These are phyloP conservation scores for Articulospora tetracladia DNA, from an alignment of 495 filamentous ascomycete species.

Conservation along the genomic window DNA sequence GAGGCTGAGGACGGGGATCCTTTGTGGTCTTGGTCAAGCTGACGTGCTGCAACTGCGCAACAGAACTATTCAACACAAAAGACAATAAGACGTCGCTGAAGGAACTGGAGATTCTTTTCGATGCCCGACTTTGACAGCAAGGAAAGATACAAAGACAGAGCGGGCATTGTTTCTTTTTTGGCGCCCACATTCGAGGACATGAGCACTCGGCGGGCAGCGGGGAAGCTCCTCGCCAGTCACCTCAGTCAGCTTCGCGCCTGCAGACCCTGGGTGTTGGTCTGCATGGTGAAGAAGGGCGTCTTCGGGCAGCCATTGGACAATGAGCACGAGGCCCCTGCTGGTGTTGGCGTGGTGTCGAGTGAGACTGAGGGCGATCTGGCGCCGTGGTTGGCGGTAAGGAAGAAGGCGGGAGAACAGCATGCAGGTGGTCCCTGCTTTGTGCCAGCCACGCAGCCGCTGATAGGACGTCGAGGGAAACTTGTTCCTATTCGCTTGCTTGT, in stretches of 20 bases:
- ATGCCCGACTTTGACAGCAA: neutral
- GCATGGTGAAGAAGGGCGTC: slow-evolving; percentile 10
- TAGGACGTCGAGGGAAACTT: neutral
- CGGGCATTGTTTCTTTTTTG: slow-evolving; percentile 5
- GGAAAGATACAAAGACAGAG: neutral
- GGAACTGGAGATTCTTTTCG: neutral
- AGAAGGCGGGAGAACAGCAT: neutral
- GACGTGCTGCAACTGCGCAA: neutral
- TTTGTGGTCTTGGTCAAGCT: neutral
- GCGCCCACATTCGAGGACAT: slow-evolving; percentile 1
- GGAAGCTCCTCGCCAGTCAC: slow-evolving; percentile 10
- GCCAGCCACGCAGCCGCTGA: neutral
- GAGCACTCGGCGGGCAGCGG: slow-evolving; percentile 1
- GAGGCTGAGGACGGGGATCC: slow-evolving; percentile 1
- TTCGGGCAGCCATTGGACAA: slow-evolving; percentile 9
- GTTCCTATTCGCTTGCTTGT: neutral
- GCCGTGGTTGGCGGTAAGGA: slow-evolving; percentile 19
- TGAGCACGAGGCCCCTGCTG: neutral
- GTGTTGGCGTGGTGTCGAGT: neutral
- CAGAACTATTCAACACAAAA: neutral
- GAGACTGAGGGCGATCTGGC: slow-evolving; percentile 16
- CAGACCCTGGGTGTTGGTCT: neutral
- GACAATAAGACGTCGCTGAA: neutral
- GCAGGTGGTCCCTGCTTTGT: neutral
- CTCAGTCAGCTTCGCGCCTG: slow-evolving; percentile 20